These are phyloP conservation scores for Penicillium digitatum DNA, from an alignment of 2,329 filamentous ascomycete species.

Conservation along the genomic window DNA sequence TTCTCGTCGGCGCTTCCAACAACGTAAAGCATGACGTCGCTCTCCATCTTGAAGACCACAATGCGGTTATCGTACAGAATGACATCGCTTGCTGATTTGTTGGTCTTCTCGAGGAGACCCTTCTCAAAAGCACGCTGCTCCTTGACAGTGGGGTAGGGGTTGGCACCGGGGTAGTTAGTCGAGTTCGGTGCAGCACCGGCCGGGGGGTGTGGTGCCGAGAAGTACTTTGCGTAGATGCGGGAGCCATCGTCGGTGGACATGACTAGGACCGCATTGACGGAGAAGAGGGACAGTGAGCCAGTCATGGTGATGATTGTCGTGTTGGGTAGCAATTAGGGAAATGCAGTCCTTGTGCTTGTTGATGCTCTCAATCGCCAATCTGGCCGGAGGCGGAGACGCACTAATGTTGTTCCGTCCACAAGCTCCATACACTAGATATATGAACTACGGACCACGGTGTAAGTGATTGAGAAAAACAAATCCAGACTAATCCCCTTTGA, in stretches of 20 bases:
- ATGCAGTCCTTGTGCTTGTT: constrained; percentile 13
- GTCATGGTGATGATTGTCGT: constrained; percentile 54
- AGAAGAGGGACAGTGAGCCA: constrained; percentile 70
- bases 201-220: constrained; percentile 65
- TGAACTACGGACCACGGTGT: not conserved
- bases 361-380: constrained; percentile 23
- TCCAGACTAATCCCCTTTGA: not conserved
- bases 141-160: constrained; percentile 83
- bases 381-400: constrained; percentile 25
- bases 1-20: constrained; percentile 91
- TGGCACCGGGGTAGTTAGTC: constrained; percentile 59
- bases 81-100: constrained; percentile 91
- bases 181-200: constrained; percentile 55
- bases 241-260: constrained; percentile 83
- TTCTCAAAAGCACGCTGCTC: constrained; percentile 97
- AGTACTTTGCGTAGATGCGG: constrained; percentile 93
- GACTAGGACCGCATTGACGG: constrained; percentile 72
- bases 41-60: constrained; percentile 96
- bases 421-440: not conserved
- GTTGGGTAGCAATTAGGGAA: constrained; percentile 11
- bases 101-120: constrained; percentile 89
- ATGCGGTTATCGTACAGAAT: constrained; percentile 96
- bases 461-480: not conserved
- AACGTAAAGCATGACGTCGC: constrained; percentile 93
- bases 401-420: constrained; percentile 22